Conservation (phyloP, 1,284 basidiomycete species). For the Cryptococcus jaspeensis region DNA sequence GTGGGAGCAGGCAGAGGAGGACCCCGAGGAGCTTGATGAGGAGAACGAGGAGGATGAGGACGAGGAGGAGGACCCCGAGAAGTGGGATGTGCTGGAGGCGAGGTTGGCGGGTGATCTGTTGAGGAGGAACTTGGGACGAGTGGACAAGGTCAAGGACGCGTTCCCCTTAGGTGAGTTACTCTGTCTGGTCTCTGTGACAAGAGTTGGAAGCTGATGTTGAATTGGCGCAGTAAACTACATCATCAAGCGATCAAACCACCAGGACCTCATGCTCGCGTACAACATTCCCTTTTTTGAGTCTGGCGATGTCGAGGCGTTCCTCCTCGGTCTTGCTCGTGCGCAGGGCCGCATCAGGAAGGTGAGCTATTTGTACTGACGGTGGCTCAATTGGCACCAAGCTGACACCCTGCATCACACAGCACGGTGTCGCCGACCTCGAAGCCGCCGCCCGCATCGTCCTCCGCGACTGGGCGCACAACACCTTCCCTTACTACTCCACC, state of each 20-base stretch:
- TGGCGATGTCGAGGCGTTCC: conserved; percentile 71
- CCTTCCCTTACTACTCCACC: conserved; percentile 73
- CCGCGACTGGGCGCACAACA: conserved; percentile 83
- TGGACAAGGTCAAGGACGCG: conserved; percentile 86
- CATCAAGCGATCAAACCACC: conserved; percentile 66
- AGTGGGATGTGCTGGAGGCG: conserved; percentile 53
- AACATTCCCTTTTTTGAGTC: conserved; percentile 78
- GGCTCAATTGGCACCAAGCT: neutral
- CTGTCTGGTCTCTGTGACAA: conserved; percentile 1
- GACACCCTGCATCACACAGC: conserved; percentile 17
- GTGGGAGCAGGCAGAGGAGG: conserved; percentile 59
- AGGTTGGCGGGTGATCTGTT: conserved; percentile 68
- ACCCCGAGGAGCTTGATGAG: conserved; percentile 38
- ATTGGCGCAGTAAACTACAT: conserved; percentile 66
- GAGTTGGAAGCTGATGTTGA: neutral
- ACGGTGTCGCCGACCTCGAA: conserved; percentile 76
- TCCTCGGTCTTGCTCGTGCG: conserved; percentile 76
- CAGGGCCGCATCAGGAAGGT: conserved; percentile 81
- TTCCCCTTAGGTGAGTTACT: conserved; percentile 64
- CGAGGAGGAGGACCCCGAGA: conserved; percentile 53
- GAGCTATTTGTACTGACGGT: conserved; percentile 17
- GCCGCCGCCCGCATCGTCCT: conserved; percentile 79
- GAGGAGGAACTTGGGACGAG: conserved; percentile 74
- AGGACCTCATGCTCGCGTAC: conserved; percentile 87
- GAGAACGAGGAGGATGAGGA: conserved; percentile 51